Evolutionary conservation across 805 yeast genomes (phyloP).

Genomic region (Candida tibetensis): DNA sequence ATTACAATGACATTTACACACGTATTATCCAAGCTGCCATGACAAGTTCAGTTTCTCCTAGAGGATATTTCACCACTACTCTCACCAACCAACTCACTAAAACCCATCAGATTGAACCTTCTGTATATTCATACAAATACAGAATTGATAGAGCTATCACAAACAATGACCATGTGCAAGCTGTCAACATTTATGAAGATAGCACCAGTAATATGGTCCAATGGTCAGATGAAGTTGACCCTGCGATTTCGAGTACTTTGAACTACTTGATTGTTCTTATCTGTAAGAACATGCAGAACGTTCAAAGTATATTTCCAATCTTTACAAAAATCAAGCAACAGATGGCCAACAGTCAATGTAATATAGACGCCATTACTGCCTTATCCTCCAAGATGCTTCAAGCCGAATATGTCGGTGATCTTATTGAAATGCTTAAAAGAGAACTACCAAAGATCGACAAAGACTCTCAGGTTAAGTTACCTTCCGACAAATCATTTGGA

Average conservation of each 20-base stretch:
- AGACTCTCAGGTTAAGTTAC: constrained; percentile 27
- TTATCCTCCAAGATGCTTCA: constrained; percentile 28
- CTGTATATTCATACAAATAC: constrained; percentile 24
- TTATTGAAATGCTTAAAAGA: constrained; percentile 39
- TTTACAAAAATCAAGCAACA: constrained; percentile 38
- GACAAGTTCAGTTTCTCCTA: constrained; percentile 13
- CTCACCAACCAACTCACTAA: constrained; percentile 14
- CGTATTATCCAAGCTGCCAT: constrained; percentile 18
- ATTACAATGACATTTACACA: constrained; percentile 13
- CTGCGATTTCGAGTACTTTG: constrained; percentile 41
- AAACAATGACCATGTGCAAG: constrained; percentile 17
- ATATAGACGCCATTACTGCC: constrained; percentile 27
- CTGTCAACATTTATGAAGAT: constrained; percentile 29
- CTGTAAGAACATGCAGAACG: constrained; percentile 26
- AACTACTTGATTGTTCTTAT: constrained; percentile 41
- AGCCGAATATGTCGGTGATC: constrained; percentile 39
- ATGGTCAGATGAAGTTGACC: constrained; percentile 28
- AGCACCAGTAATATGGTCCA: constrained; percentile 21
- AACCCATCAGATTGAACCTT: constrained; percentile 11
- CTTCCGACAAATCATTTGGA: constrained; percentile 22
- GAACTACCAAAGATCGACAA: constrained; percentile 37
- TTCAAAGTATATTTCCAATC: constrained; percentile 26
- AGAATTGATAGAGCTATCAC: constrained; percentile 28
- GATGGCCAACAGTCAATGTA: constrained; percentile 25
- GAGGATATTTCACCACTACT: constrained; percentile 18